phyloP scores from a whole-genome alignment of 257 asterid species.

The Catharanthus roseus region DNA sequence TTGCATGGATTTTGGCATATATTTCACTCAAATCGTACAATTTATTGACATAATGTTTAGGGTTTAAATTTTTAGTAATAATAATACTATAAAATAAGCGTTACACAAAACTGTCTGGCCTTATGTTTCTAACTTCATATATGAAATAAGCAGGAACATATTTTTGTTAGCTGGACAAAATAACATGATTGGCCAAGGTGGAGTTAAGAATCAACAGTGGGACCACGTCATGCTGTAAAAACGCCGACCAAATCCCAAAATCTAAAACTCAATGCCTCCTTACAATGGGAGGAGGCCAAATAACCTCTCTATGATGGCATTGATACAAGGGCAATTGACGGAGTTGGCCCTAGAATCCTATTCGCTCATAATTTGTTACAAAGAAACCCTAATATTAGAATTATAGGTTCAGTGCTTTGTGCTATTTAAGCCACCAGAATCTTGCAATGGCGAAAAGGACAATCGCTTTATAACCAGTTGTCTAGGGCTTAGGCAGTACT shows the following conservation, averaged over 20 bases:
- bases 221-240: constrained; percentile 41
- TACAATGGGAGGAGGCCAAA: constrained; percentile 53
- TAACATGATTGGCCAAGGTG: constrained; percentile 83
- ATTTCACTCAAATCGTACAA: too few species aligned
- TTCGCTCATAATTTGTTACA: constrained; percentile 32
- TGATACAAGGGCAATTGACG: constrained; percentile 41
- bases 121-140: background rate
- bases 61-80: too few species aligned
- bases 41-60: too few species aligned
- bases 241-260: constrained; percentile 22
- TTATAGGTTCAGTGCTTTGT: constrained; percentile 66
- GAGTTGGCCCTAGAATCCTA: constrained; percentile 69
- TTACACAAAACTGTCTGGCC: too few species aligned
- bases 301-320: constrained; percentile 70
- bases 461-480: constrained; percentile 35
- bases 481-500: constrained; percentile 29
- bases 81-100: too few species aligned
- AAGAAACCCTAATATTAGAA: constrained; percentile 27
- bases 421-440: constrained; percentile 65
- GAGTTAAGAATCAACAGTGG: constrained; percentile 41
- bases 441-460: constrained; percentile 53
- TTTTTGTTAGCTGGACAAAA: constrained; percentile 73
- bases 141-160: constrained; percentile 22
- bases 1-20: too few species aligned
- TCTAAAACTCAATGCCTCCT: constrained; percentile 36